Base-by-base conservation (phyloP, 2,329 filamentous ascomycete genomes). In the Phialophora verrucosa region DNA sequence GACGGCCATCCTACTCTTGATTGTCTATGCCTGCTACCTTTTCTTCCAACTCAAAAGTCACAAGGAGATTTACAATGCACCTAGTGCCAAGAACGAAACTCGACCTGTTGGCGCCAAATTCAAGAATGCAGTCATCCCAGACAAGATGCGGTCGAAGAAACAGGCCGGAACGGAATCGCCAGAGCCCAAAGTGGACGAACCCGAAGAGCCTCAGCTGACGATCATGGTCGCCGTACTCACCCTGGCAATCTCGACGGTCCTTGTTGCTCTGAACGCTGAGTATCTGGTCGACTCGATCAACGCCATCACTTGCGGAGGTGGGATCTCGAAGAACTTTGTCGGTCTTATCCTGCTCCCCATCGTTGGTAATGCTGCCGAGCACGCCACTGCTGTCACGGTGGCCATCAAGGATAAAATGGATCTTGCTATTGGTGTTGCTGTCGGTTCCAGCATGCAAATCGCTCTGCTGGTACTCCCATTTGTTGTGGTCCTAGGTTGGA, bases 1-100 rank as follows among this genome's bases (percentile, higher is more conserved):
- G 5, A 84, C 86, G 3, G 87, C 91, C 12, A 86, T 97, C 67
- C 93, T 97, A 68, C 84, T 97, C 4, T 84, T 98, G 1, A 76
- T 96, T 55, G 90, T 96, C 10, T 98, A 97, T 77, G 88, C 79
- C 58, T 90, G 87, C 64, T 97, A 96, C 74, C 88, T 98, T 1
- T 85, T 91, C 78, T 97, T 97, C 83, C 94, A 97, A 78, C 88
- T 98, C 66, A 91, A 92, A 77, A 93, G 93, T 0, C 93, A 97
- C 77, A 84, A 85, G 27, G 82, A 82, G 8, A 89, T 96, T 76
- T 97, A 96, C 83, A 92, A 90, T 76, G 87, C 88, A 60, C 88
- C 91, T 38, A 91, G 89, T 70, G 84, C 91, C 72, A 97, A 97
- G 78, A 90, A 91, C 0, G 86, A 88, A 2, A 91, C 87, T 73